Evolutionary conservation across 1,139 yeast genomes (phyloP).

Genomic region (Yamadazyma diospyri): DNA sequence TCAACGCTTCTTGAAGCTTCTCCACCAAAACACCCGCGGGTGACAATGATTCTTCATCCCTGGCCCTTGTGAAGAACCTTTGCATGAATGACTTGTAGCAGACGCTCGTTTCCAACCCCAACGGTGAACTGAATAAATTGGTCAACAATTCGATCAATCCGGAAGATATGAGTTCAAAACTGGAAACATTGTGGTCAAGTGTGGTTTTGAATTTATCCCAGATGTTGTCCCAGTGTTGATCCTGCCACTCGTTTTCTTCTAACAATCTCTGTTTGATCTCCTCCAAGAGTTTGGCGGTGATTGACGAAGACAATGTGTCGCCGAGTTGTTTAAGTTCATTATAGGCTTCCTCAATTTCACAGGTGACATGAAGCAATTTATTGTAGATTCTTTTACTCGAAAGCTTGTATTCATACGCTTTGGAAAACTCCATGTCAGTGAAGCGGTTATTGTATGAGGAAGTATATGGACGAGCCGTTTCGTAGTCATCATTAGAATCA

Average conservation of each 20-base stretch:
- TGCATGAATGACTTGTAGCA: constrained; percentile 45
- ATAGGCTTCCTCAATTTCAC: constrained; percentile 20
- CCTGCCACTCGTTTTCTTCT: background rate
- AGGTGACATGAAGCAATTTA: constrained; percentile 18
- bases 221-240: constrained; percentile 33
- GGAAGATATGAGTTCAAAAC: constrained; percentile 73
- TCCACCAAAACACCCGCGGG: constrained; percentile 21
- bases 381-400: constrained; percentile 19
- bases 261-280: constrained; percentile 16
- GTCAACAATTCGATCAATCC: constrained; percentile 56
- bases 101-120: constrained; percentile 18
- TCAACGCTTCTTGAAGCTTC: constrained; percentile 73
- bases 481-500: constrained; percentile 10
- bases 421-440: constrained; percentile 32
- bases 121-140: constrained; percentile 32
- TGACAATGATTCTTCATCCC: constrained; percentile 19
- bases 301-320: constrained; percentile 13
- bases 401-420: constrained; percentile 24
- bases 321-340: constrained; percentile 15
- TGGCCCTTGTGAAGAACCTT: constrained; percentile 33
- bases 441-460: constrained; percentile 24
- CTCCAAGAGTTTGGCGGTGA: constrained; percentile 17
- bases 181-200: constrained; percentile 43
- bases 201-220: constrained; percentile 46
- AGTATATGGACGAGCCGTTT: constrained; percentile 10